Evolutionary conservation across 345 rosid species (phyloP), one percentile per base, ranked within the genome.

Genomic region (Citrus inodora): DNA sequence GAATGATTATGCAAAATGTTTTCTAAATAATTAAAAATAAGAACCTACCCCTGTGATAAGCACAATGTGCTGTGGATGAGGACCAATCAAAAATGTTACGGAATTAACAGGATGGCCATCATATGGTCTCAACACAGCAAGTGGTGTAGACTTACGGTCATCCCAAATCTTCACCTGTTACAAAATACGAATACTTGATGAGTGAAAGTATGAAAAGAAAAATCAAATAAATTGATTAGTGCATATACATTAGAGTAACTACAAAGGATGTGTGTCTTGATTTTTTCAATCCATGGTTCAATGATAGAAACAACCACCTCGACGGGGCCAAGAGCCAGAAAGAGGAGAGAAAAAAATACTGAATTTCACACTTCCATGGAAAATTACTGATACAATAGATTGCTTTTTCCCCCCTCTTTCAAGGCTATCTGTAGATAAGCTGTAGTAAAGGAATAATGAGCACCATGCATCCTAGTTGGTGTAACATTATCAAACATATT

Each of bases 141-240:
- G 87, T 27, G 94, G 94, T 37, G 74, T 33, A 72, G 89, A 82
- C 85, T 86, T 92, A 64, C 87, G 89, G 76, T 90, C 97, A 59
- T 87, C 94, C 97, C 97, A 90, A 79, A 90, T 89, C 84, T 89
- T 90, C 58, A 92, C 89, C 97, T 92, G 91, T 76, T 56, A 71
- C 56, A 76, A 64, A 58, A 70, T 16, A 73, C 30, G 4, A 74
- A 24, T 37, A n/a, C 63, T 80, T 70, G 56, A 72, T 40, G 10
- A 82, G 69, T 56, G 70, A 48, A 28, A 22, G n/a, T 55, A 67
- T 9, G 33, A 67, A 58, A 58, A 32, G 56, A 63, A 73, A 7
- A 11, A 66, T 70, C 3, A 42, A 51, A 56, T 16, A 51, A 40
- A 48, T 58, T 35, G 70, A 16, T 32, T 61, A 67, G 16, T 40